These are phyloP conservation scores for Penicillium cataractarum DNA, from an alignment of 495 filamentous ascomycete genomes.

Conservation along the genomic window DNA sequence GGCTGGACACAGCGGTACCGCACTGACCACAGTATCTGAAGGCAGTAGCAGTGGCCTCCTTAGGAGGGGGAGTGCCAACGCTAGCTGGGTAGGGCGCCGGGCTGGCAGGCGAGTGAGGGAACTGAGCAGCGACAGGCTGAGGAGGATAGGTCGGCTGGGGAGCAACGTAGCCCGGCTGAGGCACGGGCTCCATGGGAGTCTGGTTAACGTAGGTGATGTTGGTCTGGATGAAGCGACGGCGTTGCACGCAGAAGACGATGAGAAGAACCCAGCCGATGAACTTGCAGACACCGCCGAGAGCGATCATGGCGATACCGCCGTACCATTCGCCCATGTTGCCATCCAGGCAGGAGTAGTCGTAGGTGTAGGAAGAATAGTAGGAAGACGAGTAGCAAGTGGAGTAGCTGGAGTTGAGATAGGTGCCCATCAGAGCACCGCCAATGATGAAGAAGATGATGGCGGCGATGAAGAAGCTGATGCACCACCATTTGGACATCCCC, in stretches of 20 bases:
- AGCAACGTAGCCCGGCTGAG: conserved; percentile 17
- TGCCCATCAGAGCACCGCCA: conserved; percentile 27
- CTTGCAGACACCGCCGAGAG: conserved; percentile 24
- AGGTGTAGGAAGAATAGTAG: conserved; percentile 12
- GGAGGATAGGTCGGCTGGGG: conserved; percentile 21
- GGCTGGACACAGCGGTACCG: conserved; percentile 16
- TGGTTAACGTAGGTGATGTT: conserved; percentile 21
- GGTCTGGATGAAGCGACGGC: conserved; percentile 15
- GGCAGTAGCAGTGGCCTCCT: conserved; percentile 19
- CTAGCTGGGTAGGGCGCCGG: conserved; percentile 11
- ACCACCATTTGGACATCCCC: conserved; percentile 24
- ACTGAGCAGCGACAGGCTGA: conserved; percentile 11
- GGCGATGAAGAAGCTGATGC: conserved; percentile 27
- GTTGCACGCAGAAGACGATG: conserved; percentile 27
- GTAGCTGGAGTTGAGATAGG: conserved; percentile 10
- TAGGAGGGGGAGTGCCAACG: conserved; percentile 19
- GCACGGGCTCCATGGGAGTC: conserved; percentile 5
- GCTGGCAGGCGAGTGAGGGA: conserved; percentile 14
- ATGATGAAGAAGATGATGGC: conserved; percentile 28
- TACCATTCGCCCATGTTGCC: conserved; percentile 21
- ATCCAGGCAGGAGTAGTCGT: conserved; percentile 7
- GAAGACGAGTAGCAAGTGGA: conserved; percentile 12
- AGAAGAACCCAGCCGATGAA: conserved; percentile 28
- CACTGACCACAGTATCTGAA: conserved; percentile 25
- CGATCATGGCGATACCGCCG: conserved; percentile 21